phyloP scores from a whole-genome alignment of 768 basidiomycete genomes.

The Pleurotus cornucopiae region DNA sequence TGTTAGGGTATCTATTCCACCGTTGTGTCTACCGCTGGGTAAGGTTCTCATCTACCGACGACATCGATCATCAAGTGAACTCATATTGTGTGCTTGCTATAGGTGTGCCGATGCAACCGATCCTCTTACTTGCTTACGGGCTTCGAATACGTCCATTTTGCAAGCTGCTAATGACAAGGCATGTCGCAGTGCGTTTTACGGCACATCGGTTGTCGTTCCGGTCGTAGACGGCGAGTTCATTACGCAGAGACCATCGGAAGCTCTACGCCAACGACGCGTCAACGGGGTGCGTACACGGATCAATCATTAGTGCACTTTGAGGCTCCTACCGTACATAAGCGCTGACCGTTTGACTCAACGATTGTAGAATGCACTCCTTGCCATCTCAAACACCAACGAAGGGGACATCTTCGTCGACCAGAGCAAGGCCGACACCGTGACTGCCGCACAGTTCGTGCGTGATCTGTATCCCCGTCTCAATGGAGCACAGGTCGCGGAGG shows the following conservation, averaged over 20 bases:
- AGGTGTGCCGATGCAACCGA: slow-evolving; percentile 13
- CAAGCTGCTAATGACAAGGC: slow-evolving; percentile 20
- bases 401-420: slow-evolving; percentile 19
- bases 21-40: background rate
- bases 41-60: background rate
- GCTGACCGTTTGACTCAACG: background rate
- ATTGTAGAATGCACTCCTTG: slow-evolving; percentile 14
- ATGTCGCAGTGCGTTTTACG: slow-evolving; percentile 17
- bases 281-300: background rate
- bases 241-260: slow-evolving; percentile 8
- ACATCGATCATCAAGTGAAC: no score
- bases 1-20: background rate
- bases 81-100: background rate
- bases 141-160: slow-evolving; percentile 14
- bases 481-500: background rate
- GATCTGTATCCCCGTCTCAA: slow-evolving; percentile 15
- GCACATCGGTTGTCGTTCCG: slow-evolving; percentile 23
- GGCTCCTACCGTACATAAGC: background rate
- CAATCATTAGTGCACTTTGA: no score
- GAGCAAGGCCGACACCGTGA: slow-evolving; percentile 8
- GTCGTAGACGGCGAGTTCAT: slow-evolving; percentile 30
- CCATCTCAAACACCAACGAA: slow-evolving; percentile 21
- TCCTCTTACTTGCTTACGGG: slow-evolving; percentile 14
- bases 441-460: slow-evolving; percentile 10
- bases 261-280: background rate